These are phyloP conservation scores for Russula ochroleuca DNA, from an alignment of 768 basidiomycete genomes.

Conservation along the genomic window DNA sequence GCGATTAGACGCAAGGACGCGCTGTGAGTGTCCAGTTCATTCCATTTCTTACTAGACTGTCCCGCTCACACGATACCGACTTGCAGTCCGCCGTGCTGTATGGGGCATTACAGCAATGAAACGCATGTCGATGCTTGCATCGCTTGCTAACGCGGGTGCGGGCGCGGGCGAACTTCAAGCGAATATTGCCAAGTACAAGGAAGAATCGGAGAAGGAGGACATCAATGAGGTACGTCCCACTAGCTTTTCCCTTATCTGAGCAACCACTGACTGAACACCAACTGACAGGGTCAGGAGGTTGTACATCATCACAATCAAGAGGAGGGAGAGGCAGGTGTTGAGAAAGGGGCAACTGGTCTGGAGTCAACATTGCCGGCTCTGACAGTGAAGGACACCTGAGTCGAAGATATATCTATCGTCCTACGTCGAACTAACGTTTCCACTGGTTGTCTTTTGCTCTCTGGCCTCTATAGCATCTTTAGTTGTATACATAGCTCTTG, in stretches of 20 bases:
- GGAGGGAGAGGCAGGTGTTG: not conserved
- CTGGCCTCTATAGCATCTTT: not conserved
- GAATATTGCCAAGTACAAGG: constrained; percentile 65
- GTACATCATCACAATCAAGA: constrained; percentile 24
- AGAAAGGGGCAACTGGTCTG: constrained; percentile 3
- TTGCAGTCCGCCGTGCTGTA: constrained; percentile 80
- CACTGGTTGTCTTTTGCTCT: not conserved
- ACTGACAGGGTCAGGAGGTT: constrained; percentile 18
- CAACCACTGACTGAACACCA: not conserved
- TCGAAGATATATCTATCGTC: not conserved
- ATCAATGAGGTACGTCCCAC: constrained; percentile 29
- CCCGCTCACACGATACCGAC: constrained; percentile 14
- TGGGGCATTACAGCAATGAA: constrained; percentile 82
- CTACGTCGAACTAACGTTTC: not conserved
- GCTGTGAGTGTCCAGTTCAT: constrained; percentile 17
- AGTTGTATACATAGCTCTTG: not conserved
- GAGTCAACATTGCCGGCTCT: not conserved
- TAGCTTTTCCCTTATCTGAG: not conserved
- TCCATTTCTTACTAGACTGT: not conserved
- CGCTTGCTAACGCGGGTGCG: constrained; percentile 36
- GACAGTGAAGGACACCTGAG: constrained; percentile 9
- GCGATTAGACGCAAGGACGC: constrained; percentile 73
- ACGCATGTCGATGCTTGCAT: constrained; percentile 62
- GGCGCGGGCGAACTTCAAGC: constrained; percentile 50
- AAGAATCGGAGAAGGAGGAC: constrained; percentile 64